Base-by-base conservation (phyloP, 1,284 basidiomycete species). In the Cystobasidiaceae sp. region DNA sequence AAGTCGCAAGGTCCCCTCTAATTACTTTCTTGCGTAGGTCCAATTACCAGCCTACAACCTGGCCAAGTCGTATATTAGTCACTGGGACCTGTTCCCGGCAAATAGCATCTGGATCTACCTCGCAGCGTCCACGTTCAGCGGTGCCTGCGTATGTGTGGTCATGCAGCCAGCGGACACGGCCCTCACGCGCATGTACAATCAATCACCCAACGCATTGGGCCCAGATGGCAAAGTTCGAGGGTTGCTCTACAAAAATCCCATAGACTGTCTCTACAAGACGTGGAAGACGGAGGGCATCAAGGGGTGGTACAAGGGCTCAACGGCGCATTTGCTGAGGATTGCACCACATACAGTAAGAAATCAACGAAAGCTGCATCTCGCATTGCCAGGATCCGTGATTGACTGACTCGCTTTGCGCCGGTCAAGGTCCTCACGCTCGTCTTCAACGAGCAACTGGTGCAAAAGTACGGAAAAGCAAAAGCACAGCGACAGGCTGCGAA, bases 11-110 rank as follows among this genome's bases (percentile, higher is more conserved):
- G n/a, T n/a, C n/a, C n/a, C n/a, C n/a, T n/a, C n/a, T 17, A n/a
- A n/a, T n/a, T n/a, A n/a, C n/a, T n/a, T n/a, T n/a, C n/a, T n/a
- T n/a, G n/a, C n/a, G n/a, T 68, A 90, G 86, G 90, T 92, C 4
- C 94, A 98, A 84, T 79, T 98, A 41, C 94, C 94, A 0, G 90
- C 90, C 43, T 98, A 98, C 77, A 94, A 92, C 73, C 89, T 90
- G 78, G 88, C 90, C 33, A 97, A 97, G 77, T 84, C 82, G 56
- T 82, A 87, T 64, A 79, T 94, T 44, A 82, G 86, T 3, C 80
- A 82, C 32, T 79, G 83, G 67, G 54, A 56, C 2, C 54, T 56
- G 4, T 33, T 56, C 7, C 83, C 82, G 55, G 81, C 85, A 17
- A 84, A 89, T 75, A 90, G 87, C 68, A 83, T 89, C 57, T 88